A percentile compares a stretch with the other conserved stretches of the same genome.
These are phyloP conservation scores for Salix dunnii DNA, from an alignment of 345 rosid species.

Conservation along the genomic window DNA sequence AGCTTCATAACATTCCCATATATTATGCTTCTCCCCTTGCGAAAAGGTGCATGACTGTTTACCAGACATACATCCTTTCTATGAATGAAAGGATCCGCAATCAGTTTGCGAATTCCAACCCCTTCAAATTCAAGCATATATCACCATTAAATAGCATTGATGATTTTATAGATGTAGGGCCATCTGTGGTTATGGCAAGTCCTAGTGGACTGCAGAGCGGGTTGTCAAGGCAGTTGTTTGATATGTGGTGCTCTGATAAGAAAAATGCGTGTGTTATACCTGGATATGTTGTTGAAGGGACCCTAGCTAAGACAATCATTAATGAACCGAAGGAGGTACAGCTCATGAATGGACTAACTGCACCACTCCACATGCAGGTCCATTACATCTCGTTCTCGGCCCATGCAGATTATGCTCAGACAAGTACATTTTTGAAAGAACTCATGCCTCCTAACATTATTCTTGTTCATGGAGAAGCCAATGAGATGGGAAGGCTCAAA, in stretches of 20 bases:
- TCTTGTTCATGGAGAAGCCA: conserved; percentile 92
- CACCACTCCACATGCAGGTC: conserved; percentile 87
- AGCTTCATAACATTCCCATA: conserved; percentile 84
- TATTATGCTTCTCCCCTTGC: conserved; percentile 96
- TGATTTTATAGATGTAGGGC: conserved; percentile 79
- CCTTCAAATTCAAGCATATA: conserved; percentile 89
- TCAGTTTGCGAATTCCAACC: conserved; percentile 89
- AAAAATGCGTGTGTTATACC: conserved; percentile 83
- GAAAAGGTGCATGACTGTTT: conserved; percentile 90
- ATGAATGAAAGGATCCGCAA: conserved; percentile 91
- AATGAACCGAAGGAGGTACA: conserved; percentile 92
- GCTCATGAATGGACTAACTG: conserved; percentile 83
- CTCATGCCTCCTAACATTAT: conserved; percentile 91
- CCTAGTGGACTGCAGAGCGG: conserved; percentile 94
- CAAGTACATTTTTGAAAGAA: conserved; percentile 86
- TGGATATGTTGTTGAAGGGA: conserved; percentile 84
- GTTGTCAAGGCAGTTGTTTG: conserved; percentile 83
- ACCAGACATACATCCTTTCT: conserved; percentile 89
- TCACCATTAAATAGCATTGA: conserved; percentile 78
- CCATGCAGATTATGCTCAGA: conserved; percentile 94
- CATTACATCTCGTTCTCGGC: conserved; percentile 95
- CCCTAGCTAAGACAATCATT: conserved; percentile 74
- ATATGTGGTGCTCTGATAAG: conserved; percentile 88
- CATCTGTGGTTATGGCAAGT: conserved; percentile 94
- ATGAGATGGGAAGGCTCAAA: conserved; percentile 91